Percentiles rank a stretch among this genome's conserved stretches.
Evolutionary conservation across 2,329 filamentous ascomycete species (phyloP).

Genomic region (Trichophyton equinum): DNA sequence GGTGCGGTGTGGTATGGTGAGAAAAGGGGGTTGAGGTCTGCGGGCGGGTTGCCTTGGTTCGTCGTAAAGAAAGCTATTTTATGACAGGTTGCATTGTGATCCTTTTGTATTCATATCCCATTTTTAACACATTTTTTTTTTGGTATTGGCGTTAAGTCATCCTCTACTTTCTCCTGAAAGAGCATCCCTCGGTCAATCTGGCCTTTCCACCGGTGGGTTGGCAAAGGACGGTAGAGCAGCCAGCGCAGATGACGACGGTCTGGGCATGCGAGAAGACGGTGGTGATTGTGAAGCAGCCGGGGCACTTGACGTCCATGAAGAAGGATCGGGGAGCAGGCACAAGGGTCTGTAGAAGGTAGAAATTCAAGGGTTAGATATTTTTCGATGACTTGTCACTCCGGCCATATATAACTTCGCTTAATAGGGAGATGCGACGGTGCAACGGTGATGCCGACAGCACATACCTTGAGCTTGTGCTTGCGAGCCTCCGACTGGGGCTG

Average conservation of each 20-base stretch:
- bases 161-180: constrained; percentile 96
- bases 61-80: constrained; percentile 5
- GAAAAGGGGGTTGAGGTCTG: not conserved
- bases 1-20: not conserved
- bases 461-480: constrained; percentile 99
- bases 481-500: constrained; percentile 92
- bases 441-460: constrained; percentile 15
- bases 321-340: constrained; percentile 95
- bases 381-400: not conserved
- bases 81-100: constrained; percentile 5
- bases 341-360: constrained; percentile 51
- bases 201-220: constrained; percentile 99
- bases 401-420: not conserved
- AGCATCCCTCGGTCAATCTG: constrained; percentile 98
- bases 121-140: constrained; percentile 3
- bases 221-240: constrained; percentile 98
- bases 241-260: constrained; percentile 99
- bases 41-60: not conserved
- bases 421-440: not conserved
- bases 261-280: constrained; percentile 99
- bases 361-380: not conserved
- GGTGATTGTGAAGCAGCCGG: constrained; percentile 99
- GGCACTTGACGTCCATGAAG: constrained; percentile 99
- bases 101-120: constrained; percentile 4
- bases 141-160: constrained; percentile 3